These are phyloP conservation scores for Puccinia coronata DNA, from an alignment of 1,284 basidiomycete genomes.

Conservation along the genomic window DNA sequence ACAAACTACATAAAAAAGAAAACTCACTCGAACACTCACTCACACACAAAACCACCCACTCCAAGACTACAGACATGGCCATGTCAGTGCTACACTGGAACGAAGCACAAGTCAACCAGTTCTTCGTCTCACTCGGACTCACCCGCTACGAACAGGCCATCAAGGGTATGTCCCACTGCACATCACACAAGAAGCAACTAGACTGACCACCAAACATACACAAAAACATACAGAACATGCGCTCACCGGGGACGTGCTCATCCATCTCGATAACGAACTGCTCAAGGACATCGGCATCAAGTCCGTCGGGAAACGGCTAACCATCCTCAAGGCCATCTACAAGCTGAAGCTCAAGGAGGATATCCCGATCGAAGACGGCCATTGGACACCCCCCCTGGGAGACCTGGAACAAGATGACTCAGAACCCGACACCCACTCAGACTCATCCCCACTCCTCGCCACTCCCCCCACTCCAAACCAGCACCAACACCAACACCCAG, in stretches of 20 bases:
- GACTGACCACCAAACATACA: too few species aligned
- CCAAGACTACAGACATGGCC: too few species aligned
- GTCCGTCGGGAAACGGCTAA: constrained; percentile 80
- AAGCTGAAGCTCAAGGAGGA: constrained; percentile 78
- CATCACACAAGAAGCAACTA: background rate
- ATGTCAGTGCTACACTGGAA: constrained; percentile 47
- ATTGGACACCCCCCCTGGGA: constrained; percentile 77
- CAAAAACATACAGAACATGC: constrained; percentile 73
- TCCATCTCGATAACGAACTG: constrained; percentile 74
- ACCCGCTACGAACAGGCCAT: constrained; percentile 27
- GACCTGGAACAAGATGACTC: constrained; percentile 31
- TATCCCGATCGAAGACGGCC: constrained; percentile 77
- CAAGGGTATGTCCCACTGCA: constrained; percentile 7
- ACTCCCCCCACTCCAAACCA: background rate
- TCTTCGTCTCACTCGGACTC: constrained; percentile 40
- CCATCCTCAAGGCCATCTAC: constrained; percentile 86
- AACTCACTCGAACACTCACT: too few species aligned
- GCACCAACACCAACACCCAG: constrained; percentile 4
- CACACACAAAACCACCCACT: too few species aligned
- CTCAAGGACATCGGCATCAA: constrained; percentile 80
- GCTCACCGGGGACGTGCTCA: constrained; percentile 83
- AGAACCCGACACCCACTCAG: constrained; percentile 24
- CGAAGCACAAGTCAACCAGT: constrained; percentile 46
- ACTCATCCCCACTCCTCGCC: constrained; percentile 17
- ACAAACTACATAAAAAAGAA: too few species aligned